Percentiles rank a stretch among this genome's conserved stretches.
Evolutionary conservation across 2,329 filamentous ascomycete genomes (phyloP).

Genomic region (Simplicillium sp.): DNA sequence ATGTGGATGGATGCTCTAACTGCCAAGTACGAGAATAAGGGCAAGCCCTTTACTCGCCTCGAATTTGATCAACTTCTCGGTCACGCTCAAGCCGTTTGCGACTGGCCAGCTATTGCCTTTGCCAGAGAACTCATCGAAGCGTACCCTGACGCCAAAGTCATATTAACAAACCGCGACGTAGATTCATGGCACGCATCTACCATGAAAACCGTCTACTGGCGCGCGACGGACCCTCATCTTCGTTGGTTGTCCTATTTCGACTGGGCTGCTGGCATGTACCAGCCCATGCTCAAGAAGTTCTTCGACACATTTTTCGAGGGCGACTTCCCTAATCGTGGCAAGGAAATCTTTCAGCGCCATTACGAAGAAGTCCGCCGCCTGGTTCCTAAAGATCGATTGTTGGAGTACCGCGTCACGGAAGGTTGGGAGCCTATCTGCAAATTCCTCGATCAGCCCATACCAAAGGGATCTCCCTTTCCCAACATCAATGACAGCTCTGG

Average conservation of each 20-base stretch:
- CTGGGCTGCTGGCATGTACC: constrained; percentile 60
- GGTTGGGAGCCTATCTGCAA: constrained; percentile 28
- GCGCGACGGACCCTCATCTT: constrained; percentile 52
- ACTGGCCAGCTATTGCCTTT: constrained; percentile 60
- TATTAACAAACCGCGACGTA: constrained; percentile 57
- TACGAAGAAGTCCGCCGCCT: constrained; percentile 22
- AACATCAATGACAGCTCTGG: constrained; percentile 24
- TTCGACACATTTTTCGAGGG: constrained; percentile 60
- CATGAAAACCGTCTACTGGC: constrained; percentile 60
- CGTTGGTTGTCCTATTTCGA: constrained; percentile 28
- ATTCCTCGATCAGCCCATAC: constrained; percentile 22
- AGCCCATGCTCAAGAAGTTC: constrained; percentile 61
- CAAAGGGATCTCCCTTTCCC: constrained; percentile 22
- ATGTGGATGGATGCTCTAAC: constrained; percentile 63
- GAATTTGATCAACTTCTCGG: constrained; percentile 63
- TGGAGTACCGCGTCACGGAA: constrained; percentile 23
- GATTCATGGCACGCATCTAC: constrained; percentile 53
- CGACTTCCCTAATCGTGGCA: constrained; percentile 56
- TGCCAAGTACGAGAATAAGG: constrained; percentile 32
- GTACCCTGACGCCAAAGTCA: constrained; percentile 64
- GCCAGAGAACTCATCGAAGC: constrained; percentile 60
- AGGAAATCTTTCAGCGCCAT: constrained; percentile 45
- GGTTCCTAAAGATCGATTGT: constrained; percentile 18
- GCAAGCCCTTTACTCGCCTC: constrained; percentile 45
- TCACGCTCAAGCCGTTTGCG: constrained; percentile 57